Percentiles rank a stretch among this genome's conserved stretches.
These are phyloP conservation scores for Termitomyces eurrhizus DNA, from an alignment of 768 basidiomycete species.

Conservation along the genomic window DNA sequence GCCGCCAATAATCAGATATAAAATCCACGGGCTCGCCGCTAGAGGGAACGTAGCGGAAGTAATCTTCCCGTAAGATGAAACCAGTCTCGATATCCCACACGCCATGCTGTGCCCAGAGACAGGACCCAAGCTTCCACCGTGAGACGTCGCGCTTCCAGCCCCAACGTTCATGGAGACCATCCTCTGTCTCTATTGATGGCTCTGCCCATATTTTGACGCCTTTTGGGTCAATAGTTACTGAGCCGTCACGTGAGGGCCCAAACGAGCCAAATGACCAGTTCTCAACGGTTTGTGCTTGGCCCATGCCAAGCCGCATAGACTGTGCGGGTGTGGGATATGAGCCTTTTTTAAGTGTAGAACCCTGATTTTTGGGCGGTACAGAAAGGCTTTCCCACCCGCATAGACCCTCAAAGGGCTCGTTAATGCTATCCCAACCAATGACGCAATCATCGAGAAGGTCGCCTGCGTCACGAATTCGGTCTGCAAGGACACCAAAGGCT, in stretches of 20 bases:
- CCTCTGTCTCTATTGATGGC: constrained; percentile 30
- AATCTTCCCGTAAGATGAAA: constrained; percentile 63
- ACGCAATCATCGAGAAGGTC: constrained; percentile 82
- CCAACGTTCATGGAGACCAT: constrained; percentile 64
- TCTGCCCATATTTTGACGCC: constrained; percentile 78
- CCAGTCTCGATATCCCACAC: constrained; percentile 83
- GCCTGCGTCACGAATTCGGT: constrained; percentile 70
- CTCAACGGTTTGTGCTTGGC: constrained; percentile 75
- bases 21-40: constrained; percentile 55
- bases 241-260: constrained; percentile 73
- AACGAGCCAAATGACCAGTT: constrained; percentile 76
- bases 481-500: constrained; percentile 73
- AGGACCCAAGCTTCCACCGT: constrained; percentile 71
- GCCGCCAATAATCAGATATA: constrained; percentile 74
- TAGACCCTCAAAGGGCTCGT: constrained; percentile 90
- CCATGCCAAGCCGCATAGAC: constrained; percentile 85
- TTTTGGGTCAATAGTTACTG: constrained; percentile 80
- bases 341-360: constrained; percentile 79
- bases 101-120: constrained; percentile 85
- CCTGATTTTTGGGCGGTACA: constrained; percentile 60
- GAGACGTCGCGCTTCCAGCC: constrained; percentile 73
- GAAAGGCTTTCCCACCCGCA: constrained; percentile 64
- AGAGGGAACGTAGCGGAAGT: constrained; percentile 57
- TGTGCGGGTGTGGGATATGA: constrained; percentile 84
- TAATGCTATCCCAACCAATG: constrained; percentile 95